Evolutionary conservation across 1,139 yeast genomes (phyloP).

Genomic region (Kodamaea sp.): DNA sequence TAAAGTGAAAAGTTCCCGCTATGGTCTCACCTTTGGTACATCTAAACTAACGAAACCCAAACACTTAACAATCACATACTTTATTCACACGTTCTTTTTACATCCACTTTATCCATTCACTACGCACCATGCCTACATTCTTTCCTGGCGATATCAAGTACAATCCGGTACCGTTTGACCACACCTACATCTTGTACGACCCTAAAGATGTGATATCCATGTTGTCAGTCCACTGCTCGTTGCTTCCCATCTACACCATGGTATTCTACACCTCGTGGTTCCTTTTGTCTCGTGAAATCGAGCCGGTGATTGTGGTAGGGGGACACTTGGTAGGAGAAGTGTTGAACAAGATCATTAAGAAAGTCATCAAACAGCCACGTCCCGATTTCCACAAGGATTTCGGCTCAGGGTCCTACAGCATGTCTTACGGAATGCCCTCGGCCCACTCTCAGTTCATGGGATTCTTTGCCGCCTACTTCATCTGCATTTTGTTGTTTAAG

Average conservation of each 20-base stretch:
- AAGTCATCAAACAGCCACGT: conserved; percentile 66
- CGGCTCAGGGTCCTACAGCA: conserved; percentile 46
- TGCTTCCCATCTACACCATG: conserved; percentile 80
- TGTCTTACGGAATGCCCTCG: conserved; percentile 94
- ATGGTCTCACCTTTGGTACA: neutral
- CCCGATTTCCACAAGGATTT: conserved; percentile 62
- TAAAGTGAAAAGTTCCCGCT: neutral
- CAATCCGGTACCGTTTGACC: conserved; percentile 54
- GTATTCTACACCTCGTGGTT: conserved; percentile 85
- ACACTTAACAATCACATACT: too few species aligned
- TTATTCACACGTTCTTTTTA: neutral
- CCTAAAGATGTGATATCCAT: conserved; percentile 64
- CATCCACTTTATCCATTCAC: neutral
- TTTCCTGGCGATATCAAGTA: conserved; percentile 24
- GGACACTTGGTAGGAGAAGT: conserved; percentile 86
- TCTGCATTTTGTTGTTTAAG: conserved; percentile 40
- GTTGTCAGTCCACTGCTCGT: conserved; percentile 68
- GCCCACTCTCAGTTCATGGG: conserved; percentile 98
- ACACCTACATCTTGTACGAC: conserved; percentile 80
- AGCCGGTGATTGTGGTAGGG: conserved; percentile 77
- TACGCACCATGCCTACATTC: conserved; percentile 21
- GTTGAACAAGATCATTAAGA: conserved; percentile 68
- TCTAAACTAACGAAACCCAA: too few species aligned
- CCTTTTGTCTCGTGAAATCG: conserved; percentile 77
- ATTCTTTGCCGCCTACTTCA: conserved; percentile 67